phyloP scores from a whole-genome alignment of 208 protist species.

The Tritrichomonas musculus region DNA sequence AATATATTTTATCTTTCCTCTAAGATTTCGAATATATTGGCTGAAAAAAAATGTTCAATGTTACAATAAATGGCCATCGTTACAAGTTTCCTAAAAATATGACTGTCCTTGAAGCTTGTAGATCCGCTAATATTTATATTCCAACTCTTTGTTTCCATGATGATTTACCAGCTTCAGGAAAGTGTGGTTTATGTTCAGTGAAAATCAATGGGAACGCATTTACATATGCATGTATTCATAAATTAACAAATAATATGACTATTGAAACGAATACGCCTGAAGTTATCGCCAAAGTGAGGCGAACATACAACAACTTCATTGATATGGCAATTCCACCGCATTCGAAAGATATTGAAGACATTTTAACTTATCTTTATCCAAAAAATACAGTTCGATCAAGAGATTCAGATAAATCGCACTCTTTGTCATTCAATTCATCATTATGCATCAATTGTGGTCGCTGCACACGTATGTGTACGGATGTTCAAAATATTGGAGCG shows the following conservation, averaged over 20 bases:
- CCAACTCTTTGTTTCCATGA: neutral
- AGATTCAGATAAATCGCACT: neutral
- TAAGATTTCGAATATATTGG: neutral
- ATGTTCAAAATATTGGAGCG: neutral
- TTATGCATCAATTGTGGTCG: neutral
- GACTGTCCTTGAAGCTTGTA: neutral
- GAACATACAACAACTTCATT: neutral
- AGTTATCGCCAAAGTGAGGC: neutral
- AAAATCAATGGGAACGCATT: neutral
- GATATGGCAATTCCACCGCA: neutral
- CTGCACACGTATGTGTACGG: neutral
- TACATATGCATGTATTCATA: neutral
- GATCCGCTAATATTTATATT: neutral
- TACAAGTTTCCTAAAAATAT: neutral
- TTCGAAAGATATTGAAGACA: constrained; percentile 36
- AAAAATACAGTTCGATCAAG: constrained; percentile 43
- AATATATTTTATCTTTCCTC: neutral
- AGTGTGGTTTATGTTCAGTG: neutral
- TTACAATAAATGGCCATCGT: neutral
- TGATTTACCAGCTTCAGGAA: neutral
- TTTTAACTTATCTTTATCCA: constrained; percentile 46
- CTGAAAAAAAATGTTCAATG: neutral
- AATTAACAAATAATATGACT: neutral
- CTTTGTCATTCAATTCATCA: neutral
- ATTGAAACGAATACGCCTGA: neutral